These are phyloP conservation scores for apple (Malus domestica) DNA, from an alignment of 306 rosid genomes.

Conservation along the genomic window ASM211411v1 NC_041791.1:32357501-32358000, in stretches of 20 bases:
- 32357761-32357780: neutral
- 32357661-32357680: neutral
- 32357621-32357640: neutral
- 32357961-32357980: neutral
- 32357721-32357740: neutral
- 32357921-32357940: neutral
- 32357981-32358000: neutral
- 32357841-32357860: neutral
- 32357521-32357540: neutral
- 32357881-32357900: neutral
- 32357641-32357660: neutral
- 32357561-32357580: neutral
- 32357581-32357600: neutral
- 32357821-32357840: neutral
- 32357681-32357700: neutral
- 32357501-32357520: neutral
- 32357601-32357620: neutral
- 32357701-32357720: too few relatives aligned
- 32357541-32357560: neutral
- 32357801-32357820: neutral
- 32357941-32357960: neutral
- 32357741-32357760: neutral
- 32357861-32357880: neutral
- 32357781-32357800: neutral
- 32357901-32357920: neutral